Conservation (phyloP, 768 basidiomycete species). For the Agaricus blazei region DNA sequence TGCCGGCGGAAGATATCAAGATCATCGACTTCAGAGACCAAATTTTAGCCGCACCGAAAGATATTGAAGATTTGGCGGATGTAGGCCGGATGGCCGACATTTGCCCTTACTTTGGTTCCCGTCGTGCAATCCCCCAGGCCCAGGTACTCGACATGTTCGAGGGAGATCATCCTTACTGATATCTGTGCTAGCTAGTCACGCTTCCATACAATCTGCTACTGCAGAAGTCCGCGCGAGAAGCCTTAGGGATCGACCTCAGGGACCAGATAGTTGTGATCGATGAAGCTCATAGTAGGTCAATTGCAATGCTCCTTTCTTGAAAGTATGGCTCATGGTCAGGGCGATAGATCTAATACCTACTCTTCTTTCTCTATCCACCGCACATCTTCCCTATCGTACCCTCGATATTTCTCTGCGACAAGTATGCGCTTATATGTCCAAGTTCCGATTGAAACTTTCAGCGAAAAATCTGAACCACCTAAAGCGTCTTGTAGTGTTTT, state of each 20-base stretch:
- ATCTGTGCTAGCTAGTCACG: conserved; percentile 62
- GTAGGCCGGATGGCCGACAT: conserved; percentile 63
- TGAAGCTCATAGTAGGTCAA: conserved; percentile 86
- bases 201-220: conserved; percentile 92
- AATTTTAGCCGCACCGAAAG: conserved; percentile 81
- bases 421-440: conserved; percentile 68
- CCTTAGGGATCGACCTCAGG: conserved; percentile 79
- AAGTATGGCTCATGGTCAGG: background rate
- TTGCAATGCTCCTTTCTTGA: background rate
- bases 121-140: conserved; percentile 84
- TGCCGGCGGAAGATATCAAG: conserved; percentile 55
- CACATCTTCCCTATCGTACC: conserved; percentile 50
- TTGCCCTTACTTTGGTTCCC: conserved; percentile 92
- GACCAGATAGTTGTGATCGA: conserved; percentile 89
- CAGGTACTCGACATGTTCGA: conserved; percentile 49
- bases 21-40: conserved; percentile 87
- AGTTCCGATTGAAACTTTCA: conserved; percentile 75
- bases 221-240: conserved; percentile 77
- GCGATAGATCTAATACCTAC: conserved; percentile 80
- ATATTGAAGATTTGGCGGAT: conserved; percentile 87
- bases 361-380: conserved; percentile 79
- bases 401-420: conserved; percentile 66
- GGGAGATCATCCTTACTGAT: background rate
- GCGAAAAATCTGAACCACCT: conserved; percentile 72
- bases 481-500: conserved; percentile 68